These are phyloP conservation scores for Hortaea werneckii DNA, from an alignment of 2,329 filamentous ascomycete genomes.

Conservation along the genomic window DNA sequence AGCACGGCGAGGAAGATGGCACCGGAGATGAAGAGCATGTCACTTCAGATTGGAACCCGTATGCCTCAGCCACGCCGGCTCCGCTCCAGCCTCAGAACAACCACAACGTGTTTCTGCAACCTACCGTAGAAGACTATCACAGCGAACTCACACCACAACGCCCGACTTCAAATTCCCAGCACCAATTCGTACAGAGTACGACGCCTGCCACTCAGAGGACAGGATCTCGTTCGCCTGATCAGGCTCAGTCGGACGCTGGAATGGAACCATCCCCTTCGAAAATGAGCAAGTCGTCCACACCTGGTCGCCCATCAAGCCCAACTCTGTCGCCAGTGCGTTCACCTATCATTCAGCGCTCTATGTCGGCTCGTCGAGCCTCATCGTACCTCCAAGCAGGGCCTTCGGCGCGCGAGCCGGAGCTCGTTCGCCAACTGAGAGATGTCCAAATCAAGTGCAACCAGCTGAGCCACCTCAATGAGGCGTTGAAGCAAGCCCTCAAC, in stretches of 20 bases:
- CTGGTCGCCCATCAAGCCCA: constrained; percentile 19
- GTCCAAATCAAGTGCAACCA: constrained; percentile 17
- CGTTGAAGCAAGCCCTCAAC: constrained; percentile 15
- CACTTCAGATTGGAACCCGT: constrained; percentile 22
- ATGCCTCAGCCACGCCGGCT: constrained; percentile 17
- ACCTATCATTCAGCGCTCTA: constrained; percentile 12
- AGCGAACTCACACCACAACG: constrained; percentile 23
- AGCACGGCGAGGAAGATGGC: background rate
- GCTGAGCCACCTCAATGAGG: constrained; percentile 18
- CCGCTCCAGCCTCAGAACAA: constrained; percentile 6
- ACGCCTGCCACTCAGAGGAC: background rate
- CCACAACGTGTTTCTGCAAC: constrained; percentile 22
- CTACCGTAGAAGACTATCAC: constrained; percentile 26
- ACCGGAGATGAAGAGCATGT: constrained; percentile 9
- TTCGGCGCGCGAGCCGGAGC: constrained; percentile 4
- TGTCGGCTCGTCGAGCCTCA: constrained; percentile 1
- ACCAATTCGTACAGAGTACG: background rate
- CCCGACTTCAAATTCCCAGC: background rate
- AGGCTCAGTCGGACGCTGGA: background rate
- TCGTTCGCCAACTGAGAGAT: constrained; percentile 14
- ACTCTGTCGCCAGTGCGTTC: constrained; percentile 21
- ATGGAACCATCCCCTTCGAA: background rate
- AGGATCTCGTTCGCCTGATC: background rate
- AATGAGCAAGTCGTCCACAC: constrained; percentile 6
- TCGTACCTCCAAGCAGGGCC: constrained; percentile 6